Evolutionary conservation across 306 rosid genomes (phyloP).

Genomic region (Nissolia schottii): DNA sequence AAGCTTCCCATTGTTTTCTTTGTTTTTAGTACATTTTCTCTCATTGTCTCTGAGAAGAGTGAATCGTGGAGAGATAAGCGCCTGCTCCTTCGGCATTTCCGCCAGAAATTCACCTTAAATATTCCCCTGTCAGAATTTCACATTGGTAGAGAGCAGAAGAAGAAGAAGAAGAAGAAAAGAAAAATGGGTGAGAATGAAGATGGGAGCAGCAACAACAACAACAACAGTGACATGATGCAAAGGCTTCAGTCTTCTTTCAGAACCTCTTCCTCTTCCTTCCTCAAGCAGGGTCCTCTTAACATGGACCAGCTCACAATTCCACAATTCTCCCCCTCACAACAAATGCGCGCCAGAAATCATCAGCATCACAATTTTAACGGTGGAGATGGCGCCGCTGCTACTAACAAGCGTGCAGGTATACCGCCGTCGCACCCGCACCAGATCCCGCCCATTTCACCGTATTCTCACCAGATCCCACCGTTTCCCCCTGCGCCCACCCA

Average conservation of each 20-base stretch:
- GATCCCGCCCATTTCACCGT: constrained; percentile 87
- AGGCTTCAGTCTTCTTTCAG: constrained; percentile 70
- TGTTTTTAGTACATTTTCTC: neutral
- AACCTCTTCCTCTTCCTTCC: constrained; percentile 53
- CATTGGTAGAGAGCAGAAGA: too few species aligned
- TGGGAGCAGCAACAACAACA: constrained; percentile 18
- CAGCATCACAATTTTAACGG: constrained; percentile 34
- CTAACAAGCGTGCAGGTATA: constrained; percentile 51
- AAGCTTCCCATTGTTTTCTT: neutral
- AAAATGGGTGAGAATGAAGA: constrained; percentile 76
- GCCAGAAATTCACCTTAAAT: too few species aligned
- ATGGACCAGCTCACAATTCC: constrained; percentile 70
- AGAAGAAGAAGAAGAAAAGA: too few species aligned
- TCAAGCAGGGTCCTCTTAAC: constrained; percentile 46
- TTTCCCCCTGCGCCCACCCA: constrained; percentile 61
- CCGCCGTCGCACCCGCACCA: constrained; percentile 91
- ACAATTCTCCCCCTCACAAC: constrained; percentile 46
- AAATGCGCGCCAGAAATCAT: constrained; percentile 57
- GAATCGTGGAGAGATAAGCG: constrained; percentile 40
- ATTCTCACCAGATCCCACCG: constrained; percentile 86
- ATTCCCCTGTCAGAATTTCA: too few species aligned
- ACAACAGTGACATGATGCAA: constrained; percentile 46
- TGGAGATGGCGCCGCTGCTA: constrained; percentile 20
- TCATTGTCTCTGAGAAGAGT: neutral
- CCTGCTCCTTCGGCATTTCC: constrained; percentile 70